Conservation (phyloP, 1,284 basidiomycete genomes). For the Amylostereum chailletii region DNA sequence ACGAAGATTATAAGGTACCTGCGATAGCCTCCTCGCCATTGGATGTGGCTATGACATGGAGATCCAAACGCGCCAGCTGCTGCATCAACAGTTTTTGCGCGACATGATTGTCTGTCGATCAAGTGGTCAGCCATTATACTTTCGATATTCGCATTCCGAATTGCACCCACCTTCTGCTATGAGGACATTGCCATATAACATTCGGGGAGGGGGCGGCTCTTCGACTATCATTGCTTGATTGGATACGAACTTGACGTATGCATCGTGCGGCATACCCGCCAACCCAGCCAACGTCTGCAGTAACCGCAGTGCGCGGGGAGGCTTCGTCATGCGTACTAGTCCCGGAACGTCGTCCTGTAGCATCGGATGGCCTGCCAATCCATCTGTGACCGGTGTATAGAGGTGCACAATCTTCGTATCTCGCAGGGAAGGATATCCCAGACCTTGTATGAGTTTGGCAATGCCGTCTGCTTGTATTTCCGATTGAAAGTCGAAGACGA, state of each 20-base stretch:
- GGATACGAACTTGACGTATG: conserved; percentile 24
- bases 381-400: conserved; percentile 56
- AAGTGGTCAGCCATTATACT: conserved; percentile 3
- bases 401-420: conserved; percentile 61
- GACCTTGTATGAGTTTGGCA: conserved; percentile 34
- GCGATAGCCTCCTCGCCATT: conserved; percentile 61
- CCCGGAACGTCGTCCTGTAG: conserved; percentile 42
- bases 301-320: conserved; percentile 48
- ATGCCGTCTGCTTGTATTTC: conserved; percentile 48
- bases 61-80: conserved; percentile 50
- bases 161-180: conserved; percentile 51
- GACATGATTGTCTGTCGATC: conserved; percentile 49
- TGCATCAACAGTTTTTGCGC: conserved; percentile 58
- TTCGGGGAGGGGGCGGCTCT: conserved; percentile 36
- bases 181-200: conserved; percentile 55
- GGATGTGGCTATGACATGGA: conserved; percentile 50
- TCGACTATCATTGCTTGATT: conserved; percentile 33
- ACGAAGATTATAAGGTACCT: conserved; percentile 24
- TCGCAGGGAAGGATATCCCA: conserved; percentile 27
- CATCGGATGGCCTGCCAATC: conserved; percentile 38
- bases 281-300: conserved; percentile 52
- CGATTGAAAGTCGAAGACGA: conserved; percentile 58
- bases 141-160: background rate
- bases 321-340: conserved; percentile 64
- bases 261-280: conserved; percentile 40